These are phyloP conservation scores for Solanum clarkiae DNA, from an alignment of 257 asterid species.

Conservation along the genomic window DNA sequence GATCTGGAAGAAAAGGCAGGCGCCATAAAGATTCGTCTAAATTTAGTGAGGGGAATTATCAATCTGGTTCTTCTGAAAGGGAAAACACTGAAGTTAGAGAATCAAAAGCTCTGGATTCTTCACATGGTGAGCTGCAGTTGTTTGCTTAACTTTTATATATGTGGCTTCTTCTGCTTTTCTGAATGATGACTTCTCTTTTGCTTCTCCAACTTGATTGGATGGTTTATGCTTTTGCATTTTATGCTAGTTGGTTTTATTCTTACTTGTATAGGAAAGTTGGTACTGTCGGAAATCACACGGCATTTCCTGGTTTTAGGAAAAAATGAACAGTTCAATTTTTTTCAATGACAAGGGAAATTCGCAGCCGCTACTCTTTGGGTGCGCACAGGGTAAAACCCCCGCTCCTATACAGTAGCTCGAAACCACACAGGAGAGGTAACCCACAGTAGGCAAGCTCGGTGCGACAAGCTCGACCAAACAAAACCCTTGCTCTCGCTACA, in stretches of 20 bases:
- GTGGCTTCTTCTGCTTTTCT: neutral
- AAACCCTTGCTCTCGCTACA: no score
- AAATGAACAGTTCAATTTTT: neutral
- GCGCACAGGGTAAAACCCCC: no score
- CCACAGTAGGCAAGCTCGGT: no score
- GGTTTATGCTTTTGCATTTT: neutral
- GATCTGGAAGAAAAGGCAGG: constrained; percentile 62
- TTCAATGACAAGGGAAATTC: no score
- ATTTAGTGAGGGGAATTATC: constrained; percentile 32
- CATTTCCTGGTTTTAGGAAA: neutral
- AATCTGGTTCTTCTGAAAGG: constrained; percentile 29
- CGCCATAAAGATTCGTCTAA: constrained; percentile 45
- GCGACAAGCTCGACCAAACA: no score
- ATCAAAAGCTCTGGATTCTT: constrained; percentile 17
- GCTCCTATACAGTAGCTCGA: no score
- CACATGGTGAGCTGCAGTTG: constrained; percentile 26
- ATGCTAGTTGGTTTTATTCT: neutral
- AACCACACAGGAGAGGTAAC: no score
- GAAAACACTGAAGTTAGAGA: constrained; percentile 33
- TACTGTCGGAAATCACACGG: neutral
- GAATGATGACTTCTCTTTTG: neutral
- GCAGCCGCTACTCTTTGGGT: no score
- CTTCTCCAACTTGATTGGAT: neutral
- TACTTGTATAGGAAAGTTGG: neutral
- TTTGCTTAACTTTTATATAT: neutral